Evolutionary conservation across 805 yeast genomes (phyloP), one percentile per base, ranked within the genome.

Genomic region (Saccharomycopsis microspora): DNA sequence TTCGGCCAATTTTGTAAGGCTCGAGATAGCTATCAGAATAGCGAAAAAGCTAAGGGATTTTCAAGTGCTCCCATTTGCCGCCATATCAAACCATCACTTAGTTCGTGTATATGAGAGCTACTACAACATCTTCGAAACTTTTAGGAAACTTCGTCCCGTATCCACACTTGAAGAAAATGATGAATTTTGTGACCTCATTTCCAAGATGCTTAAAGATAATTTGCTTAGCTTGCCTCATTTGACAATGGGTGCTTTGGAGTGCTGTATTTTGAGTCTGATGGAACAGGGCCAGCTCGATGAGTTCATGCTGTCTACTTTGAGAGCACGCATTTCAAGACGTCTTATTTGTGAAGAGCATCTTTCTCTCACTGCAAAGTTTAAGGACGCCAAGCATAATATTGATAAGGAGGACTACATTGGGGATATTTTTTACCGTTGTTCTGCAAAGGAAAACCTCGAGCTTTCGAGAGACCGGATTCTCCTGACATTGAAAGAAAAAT

Each of bases 241-340:
- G 51, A 83, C 90, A 71, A 85, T 88, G 88, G 97, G 97, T 1
- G 87, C 95, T 1, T 67, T 88, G 42, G 97, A 90, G 57, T 81
- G 81, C 53, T 76, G 84, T 9, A 77, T 82, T 36, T 60, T 82
- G 43, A 63, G 63, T 29, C 61, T 72, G 4, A 71, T 83, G 57
- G 81, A 87, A 3, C 80, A 76, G 49, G 64, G 68, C 1, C 68
- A 80, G 42, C 64, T 90, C 54, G 96, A 90, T 58, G 68, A 65
- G 11, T 76, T 89, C 57, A 77, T 89, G 72, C 79, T 88, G 8
- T 73, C 82, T 4, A 74, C 88, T 72, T 65, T 90, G 40, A 70
- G 96, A 47, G 85, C 95, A 4, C 75, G 98, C 58, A 85, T 90
- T 38, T 82, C 95, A 55, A 71, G 98, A 65, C 70, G 97, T 56